Conservation (phyloP, 495 filamentous ascomycete genomes). For the Clohesyomyces aquaticus region DNA sequence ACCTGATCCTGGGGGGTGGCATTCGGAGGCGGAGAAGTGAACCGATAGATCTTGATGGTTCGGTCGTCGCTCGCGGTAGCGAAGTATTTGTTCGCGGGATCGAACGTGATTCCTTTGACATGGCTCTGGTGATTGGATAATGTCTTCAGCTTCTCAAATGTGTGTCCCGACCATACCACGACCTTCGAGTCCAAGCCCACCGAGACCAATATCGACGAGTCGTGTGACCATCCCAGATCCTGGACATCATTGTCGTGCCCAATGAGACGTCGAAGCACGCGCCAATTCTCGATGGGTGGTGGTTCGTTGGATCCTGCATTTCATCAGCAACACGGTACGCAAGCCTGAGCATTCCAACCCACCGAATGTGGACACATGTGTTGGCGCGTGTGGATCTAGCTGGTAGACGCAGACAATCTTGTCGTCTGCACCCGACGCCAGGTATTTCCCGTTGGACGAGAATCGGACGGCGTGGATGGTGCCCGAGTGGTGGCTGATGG, state of each 20-base stretch:
- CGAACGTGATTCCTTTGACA: conserved; percentile 97
- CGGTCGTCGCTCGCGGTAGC: conserved; percentile 96
- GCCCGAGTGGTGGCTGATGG: conserved; percentile 96
- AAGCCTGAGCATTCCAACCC: conserved; percentile 44
- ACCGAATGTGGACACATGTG: conserved; percentile 76
- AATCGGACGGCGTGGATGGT: conserved; percentile 97
- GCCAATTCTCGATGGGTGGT: conserved; percentile 95
- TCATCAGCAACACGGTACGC: conserved; percentile 21
- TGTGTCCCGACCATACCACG: conserved; percentile 96
- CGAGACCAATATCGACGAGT: conserved; percentile 93
- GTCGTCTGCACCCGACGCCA: conserved; percentile 96
- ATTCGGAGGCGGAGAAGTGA: conserved; percentile 87
- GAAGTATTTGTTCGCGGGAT: conserved; percentile 99
- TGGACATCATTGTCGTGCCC: conserved; percentile 99
- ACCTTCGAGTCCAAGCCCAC: conserved; percentile 97
- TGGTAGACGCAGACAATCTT: conserved; percentile 97
- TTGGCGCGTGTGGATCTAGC: conserved; percentile 78
- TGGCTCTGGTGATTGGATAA: conserved; percentile 90
- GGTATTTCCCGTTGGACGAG: conserved; percentile 86
- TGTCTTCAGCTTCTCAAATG: conserved; percentile 96
- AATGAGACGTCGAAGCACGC: conserved; percentile 85
- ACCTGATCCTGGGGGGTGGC: conserved; percentile 90
- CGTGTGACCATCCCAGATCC: conserved; percentile 95
- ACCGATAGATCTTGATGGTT: conserved; percentile 94
- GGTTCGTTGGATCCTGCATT: conserved; percentile 80